These are phyloP conservation scores for Penicillium pancosmium DNA, from an alignment of 495 filamentous ascomycete genomes.

Conservation along the genomic window DNA sequence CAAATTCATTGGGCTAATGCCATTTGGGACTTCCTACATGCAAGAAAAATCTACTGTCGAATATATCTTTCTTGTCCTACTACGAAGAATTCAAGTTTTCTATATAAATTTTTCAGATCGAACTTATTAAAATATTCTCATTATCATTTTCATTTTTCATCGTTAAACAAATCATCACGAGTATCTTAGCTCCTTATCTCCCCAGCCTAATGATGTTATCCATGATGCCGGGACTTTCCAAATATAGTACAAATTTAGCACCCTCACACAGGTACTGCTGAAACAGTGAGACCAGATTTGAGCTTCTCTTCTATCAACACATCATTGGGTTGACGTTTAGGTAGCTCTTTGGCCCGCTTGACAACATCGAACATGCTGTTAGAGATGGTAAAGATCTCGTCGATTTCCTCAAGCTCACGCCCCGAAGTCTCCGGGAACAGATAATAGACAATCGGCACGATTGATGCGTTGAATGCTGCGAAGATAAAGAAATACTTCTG, in stretches of 20 bases:
- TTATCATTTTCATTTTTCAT: neutral
- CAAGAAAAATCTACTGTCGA: too few species aligned
- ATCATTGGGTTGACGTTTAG: constrained; percentile 5
- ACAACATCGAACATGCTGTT: constrained; percentile 21
- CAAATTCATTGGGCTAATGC: neutral
- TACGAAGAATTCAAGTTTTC: too few species aligned
- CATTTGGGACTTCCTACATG: neutral
- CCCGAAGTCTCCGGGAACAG: constrained; percentile 61
- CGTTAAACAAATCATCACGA: neutral
- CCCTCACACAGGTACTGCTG: neutral
- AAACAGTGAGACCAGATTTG: neutral
- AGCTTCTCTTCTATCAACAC: neutral
- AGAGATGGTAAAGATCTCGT: constrained; percentile 46
- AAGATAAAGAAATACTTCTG: constrained; percentile 29
- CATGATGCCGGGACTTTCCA: neutral
- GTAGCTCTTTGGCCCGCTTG: constrained; percentile 18
- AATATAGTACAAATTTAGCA: neutral
- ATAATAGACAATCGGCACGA: constrained; percentile 62
- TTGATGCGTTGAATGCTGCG: constrained; percentile 55
- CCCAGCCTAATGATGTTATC: neutral
- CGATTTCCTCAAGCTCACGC: constrained; percentile 54
- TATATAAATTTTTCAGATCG: neutral
- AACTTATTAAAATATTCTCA: neutral
- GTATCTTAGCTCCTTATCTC: neutral
- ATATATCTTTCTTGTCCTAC: too few species aligned